phyloP scores from a whole-genome alignment of 768 basidiomycete species.

The Baorangia bicolor region DNA sequence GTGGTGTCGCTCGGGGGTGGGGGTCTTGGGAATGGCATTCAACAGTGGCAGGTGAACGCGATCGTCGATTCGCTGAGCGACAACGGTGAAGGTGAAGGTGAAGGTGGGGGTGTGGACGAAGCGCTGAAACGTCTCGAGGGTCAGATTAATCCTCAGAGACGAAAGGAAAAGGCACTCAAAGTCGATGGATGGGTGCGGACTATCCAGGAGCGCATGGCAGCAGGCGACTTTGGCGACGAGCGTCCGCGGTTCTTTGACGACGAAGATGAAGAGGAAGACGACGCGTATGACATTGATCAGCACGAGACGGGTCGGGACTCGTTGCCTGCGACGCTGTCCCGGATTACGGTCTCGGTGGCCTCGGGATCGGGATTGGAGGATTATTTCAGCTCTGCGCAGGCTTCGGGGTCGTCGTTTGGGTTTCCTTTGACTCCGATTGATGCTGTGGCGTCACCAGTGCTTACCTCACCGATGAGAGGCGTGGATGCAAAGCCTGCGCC shows the following conservation, averaged over 20 bases:
- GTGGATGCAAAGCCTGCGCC: conserved; percentile 49
- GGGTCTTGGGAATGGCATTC: conserved; percentile 43
- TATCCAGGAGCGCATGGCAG: conserved; percentile 63
- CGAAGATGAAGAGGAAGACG: conserved; percentile 42
- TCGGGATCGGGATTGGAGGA: conserved; percentile 26
- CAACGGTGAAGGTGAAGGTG: conserved; percentile 80
- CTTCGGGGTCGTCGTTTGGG: conserved; percentile 16
- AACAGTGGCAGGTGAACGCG: conserved; percentile 84
- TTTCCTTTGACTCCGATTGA: conserved; percentile 18
- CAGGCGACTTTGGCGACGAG: conserved; percentile 63
- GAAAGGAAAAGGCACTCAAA: conserved; percentile 69
- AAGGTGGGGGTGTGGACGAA: conserved; percentile 76
- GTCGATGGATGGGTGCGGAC: conserved; percentile 81
- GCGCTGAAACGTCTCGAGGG: conserved; percentile 83
- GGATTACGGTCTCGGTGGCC: conserved; percentile 18
- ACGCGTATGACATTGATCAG: conserved; percentile 31
- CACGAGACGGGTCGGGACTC: conserved; percentile 30
- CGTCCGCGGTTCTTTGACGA: conserved; percentile 54
- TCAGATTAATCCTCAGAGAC: conserved; percentile 71
- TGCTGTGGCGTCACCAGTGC: not conserved
- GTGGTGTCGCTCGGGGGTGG: conserved; percentile 39
- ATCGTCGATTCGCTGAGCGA: conserved; percentile 72
- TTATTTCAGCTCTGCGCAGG: conserved; percentile 19
- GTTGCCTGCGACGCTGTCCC: conserved; percentile 20
- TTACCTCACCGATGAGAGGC: conserved; percentile 33